Percentiles rank a stretch among this genome's conserved stretches.
These are phyloP conservation scores for Letharia lupina DNA, from an alignment of 495 filamentous ascomycete species.

Conservation along the genomic window DNA sequence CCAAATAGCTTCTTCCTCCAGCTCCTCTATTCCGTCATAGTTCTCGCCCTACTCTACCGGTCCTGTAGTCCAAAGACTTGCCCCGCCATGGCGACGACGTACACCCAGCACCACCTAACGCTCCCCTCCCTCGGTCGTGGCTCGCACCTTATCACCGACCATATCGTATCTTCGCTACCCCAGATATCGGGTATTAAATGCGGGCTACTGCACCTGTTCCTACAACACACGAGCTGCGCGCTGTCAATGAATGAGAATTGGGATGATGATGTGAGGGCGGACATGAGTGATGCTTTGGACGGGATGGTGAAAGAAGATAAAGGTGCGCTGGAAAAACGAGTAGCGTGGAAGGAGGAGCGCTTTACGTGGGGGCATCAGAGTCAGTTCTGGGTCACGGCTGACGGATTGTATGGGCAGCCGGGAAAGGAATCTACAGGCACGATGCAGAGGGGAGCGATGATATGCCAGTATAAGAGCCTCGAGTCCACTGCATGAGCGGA, in stretches of 20 bases:
- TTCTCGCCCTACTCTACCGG: constrained; percentile 38
- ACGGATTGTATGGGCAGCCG: constrained; percentile 18
- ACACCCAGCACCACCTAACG: constrained; percentile 44
- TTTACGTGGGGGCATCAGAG: background rate
- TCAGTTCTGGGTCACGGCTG: background rate
- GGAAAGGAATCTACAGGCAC: constrained; percentile 77
- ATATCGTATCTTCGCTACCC: constrained; percentile 58
- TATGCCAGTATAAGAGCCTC: constrained; percentile 56
- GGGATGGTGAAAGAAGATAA: constrained; percentile 71
- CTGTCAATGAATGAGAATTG: constrained; percentile 92
- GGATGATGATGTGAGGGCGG: constrained; percentile 68
- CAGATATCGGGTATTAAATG: constrained; percentile 69
- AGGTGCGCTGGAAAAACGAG: constrained; percentile 8
- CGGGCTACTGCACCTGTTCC: constrained; percentile 79
- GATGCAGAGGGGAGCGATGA: constrained; percentile 81
- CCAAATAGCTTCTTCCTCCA: background rate
- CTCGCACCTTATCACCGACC: constrained; percentile 80
- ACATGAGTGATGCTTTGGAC: constrained; percentile 93
- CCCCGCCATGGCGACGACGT: constrained; percentile 26
- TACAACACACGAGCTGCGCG: constrained; percentile 85
- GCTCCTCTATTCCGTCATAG: constrained; percentile 40
- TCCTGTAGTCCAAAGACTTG: constrained; percentile 30
- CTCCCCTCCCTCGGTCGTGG: constrained; percentile 69
- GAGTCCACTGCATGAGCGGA: constrained; percentile 15
- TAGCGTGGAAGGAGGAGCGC: background rate